Evolutionary conservation across 108 stramenopile species (phyloP), one percentile per base, ranked within the genome.

Genomic region (Aurantiochytrium sp.): DNA sequence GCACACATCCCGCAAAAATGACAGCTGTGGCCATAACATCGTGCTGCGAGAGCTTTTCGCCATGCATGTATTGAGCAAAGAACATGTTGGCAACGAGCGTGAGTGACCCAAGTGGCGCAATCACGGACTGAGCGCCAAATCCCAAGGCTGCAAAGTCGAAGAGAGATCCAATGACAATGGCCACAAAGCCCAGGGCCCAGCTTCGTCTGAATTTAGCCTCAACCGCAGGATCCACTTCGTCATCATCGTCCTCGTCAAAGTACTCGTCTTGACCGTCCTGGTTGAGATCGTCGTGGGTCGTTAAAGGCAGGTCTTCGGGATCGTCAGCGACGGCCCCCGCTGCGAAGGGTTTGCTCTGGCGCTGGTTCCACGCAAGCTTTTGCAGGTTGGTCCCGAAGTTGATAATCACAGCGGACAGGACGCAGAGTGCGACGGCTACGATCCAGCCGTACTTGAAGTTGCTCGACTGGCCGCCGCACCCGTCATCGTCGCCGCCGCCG

Each of bases 91-190:
- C 64, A 5, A 71, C 88, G 12, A 89, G 44, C 14, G 59, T 76
- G 35, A 89, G 23, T 0, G 88, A 64, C 0, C 88, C 88, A 18
- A 89, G 23, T 1, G 88, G 88, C 12, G 88, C 72, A 28, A 89
- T 45, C 25, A 89, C 55, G 12, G 72, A 76, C 88, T 89, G 88
- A 19, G 88, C 72, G 29, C 88, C 88, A 89, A 89, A 58, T 12
- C 28, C 87, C 19, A 87, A 28, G 18, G 88, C 64, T 6, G 88
- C 88, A 76, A 89, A 89, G 72, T 89, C 87, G 58, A 55, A 87
- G 5, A 87, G 18, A 5, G 87, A 55, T 5, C 87, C 87, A 25
- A 55, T 19, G 25, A 57, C 87, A 21, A 87, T 87, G 58, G 29
- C 53, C 35, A 58, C 87, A 28, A 87, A 87, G 28, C 87, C 87